Percentiles rank a stretch among this genome's conserved stretches.
Evolutionary conservation across 1,284 basidiomycete species (phyloP).

Genomic region (Leccinum griseonigrum): DNA sequence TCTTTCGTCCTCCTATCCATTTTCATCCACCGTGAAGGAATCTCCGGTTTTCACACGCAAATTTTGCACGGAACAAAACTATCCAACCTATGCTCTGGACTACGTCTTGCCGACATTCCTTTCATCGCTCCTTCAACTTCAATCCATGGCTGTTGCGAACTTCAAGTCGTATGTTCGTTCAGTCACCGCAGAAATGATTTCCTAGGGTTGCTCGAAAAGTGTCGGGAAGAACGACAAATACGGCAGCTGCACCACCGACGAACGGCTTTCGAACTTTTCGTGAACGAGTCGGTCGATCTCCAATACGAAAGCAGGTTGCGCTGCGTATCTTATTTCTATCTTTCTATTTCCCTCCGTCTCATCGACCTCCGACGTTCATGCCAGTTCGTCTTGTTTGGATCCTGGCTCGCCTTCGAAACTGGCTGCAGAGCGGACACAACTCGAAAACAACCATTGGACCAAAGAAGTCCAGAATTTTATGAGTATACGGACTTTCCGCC

Average conservation of each 20-base stretch:
- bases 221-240: constrained; percentile 1
- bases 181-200: constrained; percentile 19
- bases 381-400: constrained; percentile 38
- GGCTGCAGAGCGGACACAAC: constrained; percentile 37
- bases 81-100: constrained; percentile 23
- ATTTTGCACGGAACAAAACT: too few species aligned
- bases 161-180: constrained; percentile 21
- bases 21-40: too few species aligned
- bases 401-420: constrained; percentile 31
- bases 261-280: constrained; percentile 33
- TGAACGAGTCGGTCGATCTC: constrained; percentile 36
- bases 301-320: constrained; percentile 39
- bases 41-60: too few species aligned
- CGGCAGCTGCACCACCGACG: constrained; percentile 13
- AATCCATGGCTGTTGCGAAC: constrained; percentile 10
- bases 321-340: constrained; percentile 26
- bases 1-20: too few species aligned
- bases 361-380: neutral
- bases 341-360: neutral
- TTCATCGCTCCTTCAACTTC: constrained; percentile 15
- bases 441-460: constrained; percentile 38
- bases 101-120: constrained; percentile 18
- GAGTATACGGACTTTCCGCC: constrained; percentile 24
- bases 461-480: constrained; percentile 26
- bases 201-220: constrained; percentile 23